Base-by-base conservation (phyloP, 2,329 filamentous ascomycete genomes). In the Apiospora marii region DNA sequence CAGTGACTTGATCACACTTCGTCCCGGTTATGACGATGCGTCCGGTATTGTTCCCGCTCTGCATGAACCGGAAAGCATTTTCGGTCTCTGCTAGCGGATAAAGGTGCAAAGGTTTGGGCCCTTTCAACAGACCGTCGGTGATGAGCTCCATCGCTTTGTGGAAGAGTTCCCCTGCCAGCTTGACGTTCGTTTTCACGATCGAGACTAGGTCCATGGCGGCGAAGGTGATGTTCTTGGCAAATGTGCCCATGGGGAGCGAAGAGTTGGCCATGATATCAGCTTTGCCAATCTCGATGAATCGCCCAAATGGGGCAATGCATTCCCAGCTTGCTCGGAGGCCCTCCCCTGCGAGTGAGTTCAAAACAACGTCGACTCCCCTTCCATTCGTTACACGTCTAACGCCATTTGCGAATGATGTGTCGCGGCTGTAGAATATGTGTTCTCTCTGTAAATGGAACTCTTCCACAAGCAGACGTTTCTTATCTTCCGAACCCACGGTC, bases 1-100 rank as follows among this genome's bases (percentile, higher is more conserved):
- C n/a, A n/a, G n/a, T n/a, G n/a, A n/a, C 43, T 44, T 44, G 5
- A n/a, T n/a, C 43, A 13, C 4, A 44, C 43, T 14, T 8, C 12
- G 22, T 51, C 14, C 5, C 48, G n/a, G 12, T 24, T 4, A 64
- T 64, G 16, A 64, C 58, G 27, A 64, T 64, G 14, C 37, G 27
- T 30, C 58, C 58, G 2, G 37, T 41, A 12, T 7, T 19, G 0
- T 79, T 44, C 1, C 73, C 74, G 16, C 67, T 69, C 16, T 68
- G 72, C 4, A 77, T 43, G 10, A 78, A 73, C 8, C 72, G 73
- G 6, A 46, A 70, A 0, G 72, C 74, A 44, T 76, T 70, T 22
- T 74, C 67, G 13, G 71, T 13, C 6, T 46, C 13, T 16, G 44
- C 6, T 10, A 46, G 7, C 6, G 44, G 44, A 46, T 10, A 46